Conservation (phyloP, 2,329 filamentous ascomycete species). For the Alternaria angustiovoidea region DNA sequence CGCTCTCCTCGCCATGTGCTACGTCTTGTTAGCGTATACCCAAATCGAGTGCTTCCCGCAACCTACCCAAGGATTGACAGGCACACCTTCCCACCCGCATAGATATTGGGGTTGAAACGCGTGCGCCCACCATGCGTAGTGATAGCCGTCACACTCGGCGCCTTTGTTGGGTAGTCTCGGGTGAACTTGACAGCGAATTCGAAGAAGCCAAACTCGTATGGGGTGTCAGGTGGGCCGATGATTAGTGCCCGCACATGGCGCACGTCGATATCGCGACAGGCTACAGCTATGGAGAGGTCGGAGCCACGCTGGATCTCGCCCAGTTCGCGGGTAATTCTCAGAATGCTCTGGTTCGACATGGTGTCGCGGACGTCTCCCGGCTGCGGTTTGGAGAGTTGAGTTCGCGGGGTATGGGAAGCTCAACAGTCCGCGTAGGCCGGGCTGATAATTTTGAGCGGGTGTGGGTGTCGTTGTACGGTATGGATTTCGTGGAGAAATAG, state of each 20-base stretch:
- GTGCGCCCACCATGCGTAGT: constrained; percentile 90
- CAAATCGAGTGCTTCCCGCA: background rate
- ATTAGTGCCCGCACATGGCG: constrained; percentile 87
- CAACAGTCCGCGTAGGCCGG: constrained; percentile 1
- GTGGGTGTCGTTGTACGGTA: background rate
- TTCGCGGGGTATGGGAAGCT: background rate
- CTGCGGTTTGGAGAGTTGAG: constrained; percentile 1
- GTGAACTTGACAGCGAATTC: constrained; percentile 85
- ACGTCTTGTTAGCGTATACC: constrained; percentile 22
- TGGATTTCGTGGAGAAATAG: background rate
- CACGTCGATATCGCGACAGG: constrained; percentile 86
- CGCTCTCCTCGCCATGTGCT: constrained; percentile 93
- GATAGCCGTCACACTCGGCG: constrained; percentile 68
- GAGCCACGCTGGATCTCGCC: constrained; percentile 82
- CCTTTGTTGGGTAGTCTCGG: constrained; percentile 80
- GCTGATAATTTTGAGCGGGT: background rate
- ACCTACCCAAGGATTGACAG: constrained; percentile 86
- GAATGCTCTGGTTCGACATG: constrained; percentile 86
- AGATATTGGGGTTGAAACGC: constrained; percentile 97
- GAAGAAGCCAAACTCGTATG: constrained; percentile 97
- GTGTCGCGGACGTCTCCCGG: constrained; percentile 8
- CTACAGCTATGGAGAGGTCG: constrained; percentile 87
- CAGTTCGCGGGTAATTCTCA: constrained; percentile 89
- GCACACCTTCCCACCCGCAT: constrained; percentile 89
- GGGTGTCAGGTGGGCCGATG: constrained; percentile 90